phyloP scores from a whole-genome alignment of 2,329 filamentous ascomycete genomes.

The Talaromyces sp. region DNA sequence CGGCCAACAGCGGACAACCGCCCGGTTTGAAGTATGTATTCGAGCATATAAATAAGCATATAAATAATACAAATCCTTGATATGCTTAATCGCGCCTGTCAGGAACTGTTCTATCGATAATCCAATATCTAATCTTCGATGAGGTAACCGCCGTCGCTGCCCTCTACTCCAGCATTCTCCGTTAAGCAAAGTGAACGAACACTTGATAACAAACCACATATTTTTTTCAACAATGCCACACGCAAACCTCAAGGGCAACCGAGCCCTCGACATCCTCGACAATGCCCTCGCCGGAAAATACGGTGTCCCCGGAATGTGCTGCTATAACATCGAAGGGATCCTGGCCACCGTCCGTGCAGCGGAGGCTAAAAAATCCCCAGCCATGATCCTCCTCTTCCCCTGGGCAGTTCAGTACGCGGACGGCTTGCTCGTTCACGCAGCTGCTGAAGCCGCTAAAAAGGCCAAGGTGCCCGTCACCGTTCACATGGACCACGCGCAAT shows the following conservation, averaged over 20 bases:
- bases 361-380: constrained; percentile 62
- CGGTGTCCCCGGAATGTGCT: constrained; percentile 59
- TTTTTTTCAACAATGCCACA: constrained; percentile 29
- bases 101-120: not conserved
- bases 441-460: constrained; percentile 53
- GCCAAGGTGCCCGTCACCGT: constrained; percentile 59
- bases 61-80: not conserved
- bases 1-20: constrained; percentile 9
- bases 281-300: constrained; percentile 55
- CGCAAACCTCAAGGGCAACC: constrained; percentile 46
- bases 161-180: not conserved
- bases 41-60: not conserved
- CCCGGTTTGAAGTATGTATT: not conserved
- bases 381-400: constrained; percentile 70
- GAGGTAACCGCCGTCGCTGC: not conserved
- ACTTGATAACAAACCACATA: not conserved
- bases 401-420: constrained; percentile 68
- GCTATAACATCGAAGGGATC: constrained; percentile 68
- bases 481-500: constrained; percentile 65
- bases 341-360: constrained; percentile 66
- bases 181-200: not conserved
- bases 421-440: constrained; percentile 53
- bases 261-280: constrained; percentile 55
- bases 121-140: not conserved
- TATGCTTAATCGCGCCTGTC: not conserved